Conservation (phyloP, 352 stramenopile genomes). For the Globisporangium emineosum region DNA sequence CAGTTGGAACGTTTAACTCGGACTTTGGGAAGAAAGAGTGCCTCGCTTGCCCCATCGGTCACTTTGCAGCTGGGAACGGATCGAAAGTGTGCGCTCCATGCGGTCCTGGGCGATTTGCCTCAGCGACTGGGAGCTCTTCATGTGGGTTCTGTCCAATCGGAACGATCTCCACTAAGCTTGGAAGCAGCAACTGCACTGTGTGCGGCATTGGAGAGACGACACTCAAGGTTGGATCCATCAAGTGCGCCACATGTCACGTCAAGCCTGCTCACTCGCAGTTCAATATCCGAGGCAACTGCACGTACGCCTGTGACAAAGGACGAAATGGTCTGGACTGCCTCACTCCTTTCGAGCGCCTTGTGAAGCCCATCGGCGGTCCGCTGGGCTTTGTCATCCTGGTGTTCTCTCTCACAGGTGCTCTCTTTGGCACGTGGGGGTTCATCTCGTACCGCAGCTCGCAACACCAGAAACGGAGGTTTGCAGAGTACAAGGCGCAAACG, state of each 20-base stretch:
- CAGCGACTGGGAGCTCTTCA: conserved; percentile 31
- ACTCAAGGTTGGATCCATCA: conserved; percentile 34
- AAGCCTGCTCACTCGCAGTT: conserved; percentile 74
- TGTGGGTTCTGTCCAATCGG: conserved; percentile 63
- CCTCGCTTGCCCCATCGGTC: conserved; percentile 50
- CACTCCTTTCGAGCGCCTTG: conserved; percentile 78
- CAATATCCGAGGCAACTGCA: conserved; percentile 77
- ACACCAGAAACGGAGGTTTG: conserved; percentile 45
- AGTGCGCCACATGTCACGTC: conserved; percentile 45
- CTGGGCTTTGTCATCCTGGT: conserved; percentile 75
- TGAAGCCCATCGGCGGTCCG: conserved; percentile 75
- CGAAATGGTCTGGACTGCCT: conserved; percentile 76
- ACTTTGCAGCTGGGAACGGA: conserved; percentile 41
- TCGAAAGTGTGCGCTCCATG: conserved; percentile 61
- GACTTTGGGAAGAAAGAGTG: conserved; percentile 73
- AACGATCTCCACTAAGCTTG: conserved; percentile 45
- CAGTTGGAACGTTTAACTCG: conserved; percentile 53
- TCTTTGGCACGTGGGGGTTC: conserved; percentile 70
- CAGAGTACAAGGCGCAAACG: conserved; percentile 72
- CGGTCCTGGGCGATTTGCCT: conserved; percentile 49
- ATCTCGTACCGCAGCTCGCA: conserved; percentile 62
- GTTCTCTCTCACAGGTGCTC: conserved; percentile 38
- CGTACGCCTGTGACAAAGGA: conserved; percentile 79
- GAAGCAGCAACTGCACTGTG: conserved; percentile 56
- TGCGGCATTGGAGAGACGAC: conserved; percentile 81